Evolutionary conservation across 2,329 filamentous ascomycete species (phyloP).

Genomic region (Cercospora sp.): DNA sequence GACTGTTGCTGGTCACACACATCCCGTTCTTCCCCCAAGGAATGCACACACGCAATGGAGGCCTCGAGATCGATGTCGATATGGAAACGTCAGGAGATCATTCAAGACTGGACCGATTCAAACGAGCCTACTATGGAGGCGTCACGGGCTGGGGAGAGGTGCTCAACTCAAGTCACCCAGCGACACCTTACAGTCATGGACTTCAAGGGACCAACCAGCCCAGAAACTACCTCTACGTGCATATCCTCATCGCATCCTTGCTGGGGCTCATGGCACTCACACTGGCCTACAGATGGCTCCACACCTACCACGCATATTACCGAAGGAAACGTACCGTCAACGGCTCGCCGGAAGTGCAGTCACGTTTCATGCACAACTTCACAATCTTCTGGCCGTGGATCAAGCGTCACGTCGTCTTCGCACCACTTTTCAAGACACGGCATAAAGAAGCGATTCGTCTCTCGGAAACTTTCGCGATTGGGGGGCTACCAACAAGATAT

Average conservation of each 20-base stretch:
- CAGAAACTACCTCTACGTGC: constrained; percentile 50
- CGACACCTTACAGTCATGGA: constrained; percentile 41
- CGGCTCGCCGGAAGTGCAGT: constrained; percentile 44
- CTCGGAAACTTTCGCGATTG: constrained; percentile 55
- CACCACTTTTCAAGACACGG: constrained; percentile 70
- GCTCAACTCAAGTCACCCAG: constrained; percentile 7
- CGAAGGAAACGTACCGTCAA: constrained; percentile 48
- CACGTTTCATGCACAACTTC: constrained; percentile 50
- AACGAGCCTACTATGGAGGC: not conserved
- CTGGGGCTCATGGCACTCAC: constrained; percentile 41
- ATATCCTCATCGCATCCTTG: constrained; percentile 44
- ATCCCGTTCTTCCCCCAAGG: not conserved
- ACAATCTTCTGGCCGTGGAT: constrained; percentile 57
- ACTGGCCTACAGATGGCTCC: constrained; percentile 44
- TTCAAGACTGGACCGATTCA: not conserved
- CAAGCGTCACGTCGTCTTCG: constrained; percentile 64
- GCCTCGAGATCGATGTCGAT: not conserved
- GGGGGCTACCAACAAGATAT: constrained; percentile 77
- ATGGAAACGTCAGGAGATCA: not conserved
- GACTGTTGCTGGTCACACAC: not conserved
- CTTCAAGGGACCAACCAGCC: constrained; percentile 51
- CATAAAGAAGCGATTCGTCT: constrained; percentile 70
- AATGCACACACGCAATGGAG: not conserved
- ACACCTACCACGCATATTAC: constrained; percentile 47
- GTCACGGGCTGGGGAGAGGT: constrained; percentile 2